Conservation (phyloP, 345 rosid genomes). For the Carallia brachiata region DNA sequence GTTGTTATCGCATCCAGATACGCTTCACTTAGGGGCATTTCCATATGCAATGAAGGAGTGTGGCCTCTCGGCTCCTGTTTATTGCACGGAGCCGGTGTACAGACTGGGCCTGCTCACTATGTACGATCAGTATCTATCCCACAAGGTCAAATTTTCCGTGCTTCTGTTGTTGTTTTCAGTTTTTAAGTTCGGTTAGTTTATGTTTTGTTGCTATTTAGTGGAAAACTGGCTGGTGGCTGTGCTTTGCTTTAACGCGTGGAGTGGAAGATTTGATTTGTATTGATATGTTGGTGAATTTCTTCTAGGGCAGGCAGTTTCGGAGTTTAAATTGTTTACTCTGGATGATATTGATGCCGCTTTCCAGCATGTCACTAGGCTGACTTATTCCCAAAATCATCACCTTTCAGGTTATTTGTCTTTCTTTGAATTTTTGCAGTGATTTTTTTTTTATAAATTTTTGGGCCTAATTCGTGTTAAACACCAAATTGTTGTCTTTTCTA, state of each 20-base stretch:
- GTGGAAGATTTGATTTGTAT: too few species aligned
- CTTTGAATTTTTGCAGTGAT: background rate
- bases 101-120: constrained; percentile 88
- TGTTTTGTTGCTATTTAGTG: too few species aligned
- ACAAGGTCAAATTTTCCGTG: constrained; percentile 47
- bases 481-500: too few species aligned
- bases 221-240: background rate
- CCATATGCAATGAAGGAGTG: constrained; percentile 89
- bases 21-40: constrained; percentile 89
- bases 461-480: too few species aligned
- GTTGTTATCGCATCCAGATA: constrained; percentile 78
- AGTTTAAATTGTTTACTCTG: constrained; percentile 83
- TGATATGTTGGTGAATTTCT: background rate
- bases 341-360: constrained; percentile 94
- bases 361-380: constrained; percentile 77
- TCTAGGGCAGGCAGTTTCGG: constrained; percentile 80
- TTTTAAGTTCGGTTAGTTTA: too few species aligned
- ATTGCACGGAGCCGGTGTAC: constrained; percentile 76
- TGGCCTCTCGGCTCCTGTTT: constrained; percentile 85
- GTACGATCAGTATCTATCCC: constrained; percentile 89
- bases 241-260: background rate
- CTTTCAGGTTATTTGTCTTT: constrained; percentile 54
- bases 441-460: constrained; percentile 1
- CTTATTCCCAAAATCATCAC: constrained; percentile 84
- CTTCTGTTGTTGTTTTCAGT: background rate